Base-by-base conservation (phyloP, 2,329 filamentous ascomycete species). In the Graphium sp. region DNA sequence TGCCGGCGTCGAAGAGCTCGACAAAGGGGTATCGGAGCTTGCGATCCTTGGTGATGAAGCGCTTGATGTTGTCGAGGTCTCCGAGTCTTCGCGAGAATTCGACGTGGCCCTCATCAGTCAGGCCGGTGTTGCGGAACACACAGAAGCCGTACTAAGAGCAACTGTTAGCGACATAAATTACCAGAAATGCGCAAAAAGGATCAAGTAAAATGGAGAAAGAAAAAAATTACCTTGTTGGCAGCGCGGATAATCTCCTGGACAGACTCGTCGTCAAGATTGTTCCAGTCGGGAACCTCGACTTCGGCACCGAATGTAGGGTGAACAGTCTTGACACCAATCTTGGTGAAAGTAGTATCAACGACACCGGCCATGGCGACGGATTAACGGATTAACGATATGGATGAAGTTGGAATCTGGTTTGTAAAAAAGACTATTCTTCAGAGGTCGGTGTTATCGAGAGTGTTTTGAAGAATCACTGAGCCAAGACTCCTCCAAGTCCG, bases 1-100 rank as follows among this genome's bases (percentile, higher is more conserved):
- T 73, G 29, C 60, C 53, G 1, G 63, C 63, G 36, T 73, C 67
- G 41, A 71, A 71, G 1, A 73, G 52, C 41, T 70, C 59, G 23
- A 54, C 47, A 34, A 59, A 52, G 2, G 45, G 38, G 35, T 63
- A 57, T 13, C 64, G 56, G 32, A 57, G 50, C 37, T 55, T 52
- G 24, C 60, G 54, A 11, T 58, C 62, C 1, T 46, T 48, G 2
- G 45, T 46, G 6, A 59, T 45, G 44, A 62, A 69, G 1, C 58
- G 61, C 12, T 45, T 54, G 18, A 66, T 53, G 39, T 68, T 58
- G 44, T 72, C 66, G 0, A 71, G 55, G 14, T 66, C 60, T 13
- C 66, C 68, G 34, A 72, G 59, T 2, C 48, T 49, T 3, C 39
- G 37, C 11, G 60, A 55, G 40, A 72, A 65, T 5, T 46, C 45